Base-by-base conservation (phyloP, 1,284 basidiomycete genomes). In the Apiotrichum siamense region DNA sequence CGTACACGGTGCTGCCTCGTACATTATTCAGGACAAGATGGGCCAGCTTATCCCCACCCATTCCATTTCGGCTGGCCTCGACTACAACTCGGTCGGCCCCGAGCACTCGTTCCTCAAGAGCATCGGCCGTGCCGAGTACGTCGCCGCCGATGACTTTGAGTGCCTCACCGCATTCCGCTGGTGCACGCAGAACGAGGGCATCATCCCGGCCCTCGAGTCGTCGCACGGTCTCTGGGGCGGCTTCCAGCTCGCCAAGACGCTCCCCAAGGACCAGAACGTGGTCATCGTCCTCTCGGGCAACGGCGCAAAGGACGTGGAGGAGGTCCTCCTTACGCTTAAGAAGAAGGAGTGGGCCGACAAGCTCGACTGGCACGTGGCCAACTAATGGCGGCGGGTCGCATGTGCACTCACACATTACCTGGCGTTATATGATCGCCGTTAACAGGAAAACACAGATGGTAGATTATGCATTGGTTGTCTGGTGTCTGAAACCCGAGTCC, bases 51-150 rank as follows among this genome's bases (percentile, higher is more conserved):
- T 86, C 61, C 92, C 97, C 73, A 97, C 96, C 18, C 92, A 97
- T 75, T 97, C 92, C 18, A 88, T 99, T 74, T 92, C 88, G 63
- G 94, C 96, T 45, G 96, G 73, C 51, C 63, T 70, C 52, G 73
- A 75, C 62, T 75, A 75, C 58, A 65, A 65, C 67, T 77, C 56
- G 70, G 96, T 98, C 47, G 96, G 96, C 15, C 96, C 96, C 9
- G 94, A 99, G 74, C 94, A 97, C 72, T 86, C 93, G 43, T 96
- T 86, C 85, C 78, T 99, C 69, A 97, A 97, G 75, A 89, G 96
- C 68, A 85, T 84, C 3, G 88, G 89, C 17, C 79, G 96, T 48
- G 96, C 92, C 0, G 89, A 97, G 70, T 98, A 97, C 74, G 81
- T 87, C 17, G 85, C 82, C 12, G 94, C 94, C 10, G 97, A 89